phyloP scores from a whole-genome alignment of 2,329 filamentous ascomycete species.

The Aspergillus melleus region DNA sequence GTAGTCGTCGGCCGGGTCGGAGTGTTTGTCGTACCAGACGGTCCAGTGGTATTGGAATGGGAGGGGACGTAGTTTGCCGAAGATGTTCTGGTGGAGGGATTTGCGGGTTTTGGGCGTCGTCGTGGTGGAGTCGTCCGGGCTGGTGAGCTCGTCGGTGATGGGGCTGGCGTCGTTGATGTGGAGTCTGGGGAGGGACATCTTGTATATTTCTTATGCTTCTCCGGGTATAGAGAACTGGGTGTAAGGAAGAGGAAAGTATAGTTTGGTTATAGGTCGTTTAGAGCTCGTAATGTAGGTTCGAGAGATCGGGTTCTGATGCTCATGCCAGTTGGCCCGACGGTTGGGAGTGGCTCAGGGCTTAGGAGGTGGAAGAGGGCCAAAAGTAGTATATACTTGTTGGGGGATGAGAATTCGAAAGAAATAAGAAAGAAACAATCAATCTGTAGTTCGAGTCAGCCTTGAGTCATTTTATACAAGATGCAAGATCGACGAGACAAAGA shows the following conservation, averaged over 20 bases:
- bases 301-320: neutral
- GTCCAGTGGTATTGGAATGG: constrained; percentile 51
- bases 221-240: neutral
- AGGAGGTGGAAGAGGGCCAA: neutral
- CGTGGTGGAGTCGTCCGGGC: constrained; percentile 3
- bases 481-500: neutral
- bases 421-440: neutral
- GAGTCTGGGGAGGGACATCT: constrained; percentile 24
- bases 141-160: constrained; percentile 15
- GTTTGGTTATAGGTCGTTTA: neutral
- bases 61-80: constrained; percentile 47
- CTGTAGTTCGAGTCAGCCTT: neutral
- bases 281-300: neutral
- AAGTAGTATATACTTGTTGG: too few relatives aligned
- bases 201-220: neutral
- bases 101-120: constrained; percentile 28
- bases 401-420: neutral
- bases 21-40: constrained; percentile 49
- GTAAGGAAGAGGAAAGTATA: neutral
- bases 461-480: neutral
- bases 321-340: neutral
- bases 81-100: constrained; percentile 44
- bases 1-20: constrained; percentile 29
- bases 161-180: constrained; percentile 23
- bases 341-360: neutral